Percentiles rank a stretch among this genome's conserved stretches.
These are phyloP conservation scores for Chytridium lagenaria DNA, from an alignment of 371 early-diverging fungal species.

Conservation along the genomic window DNA sequence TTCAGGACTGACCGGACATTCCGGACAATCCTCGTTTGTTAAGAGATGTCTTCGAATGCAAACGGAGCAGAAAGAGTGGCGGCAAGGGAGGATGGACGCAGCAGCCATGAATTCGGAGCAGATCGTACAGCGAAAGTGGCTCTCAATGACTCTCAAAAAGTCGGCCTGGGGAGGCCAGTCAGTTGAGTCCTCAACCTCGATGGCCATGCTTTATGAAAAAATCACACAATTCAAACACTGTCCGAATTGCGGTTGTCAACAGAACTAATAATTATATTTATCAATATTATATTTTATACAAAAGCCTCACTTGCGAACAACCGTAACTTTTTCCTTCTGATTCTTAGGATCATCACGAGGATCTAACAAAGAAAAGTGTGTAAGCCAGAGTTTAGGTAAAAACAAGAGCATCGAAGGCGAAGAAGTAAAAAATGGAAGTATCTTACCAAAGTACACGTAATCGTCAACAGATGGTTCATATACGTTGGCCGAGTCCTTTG, in stretches of 20 bases:
- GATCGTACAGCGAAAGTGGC: conserved; percentile 27
- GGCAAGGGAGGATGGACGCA: conserved; percentile 42
- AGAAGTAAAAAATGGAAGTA: not conserved
- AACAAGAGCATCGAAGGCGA: not conserved
- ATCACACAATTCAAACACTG: not conserved
- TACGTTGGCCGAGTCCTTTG: conserved; percentile 53
- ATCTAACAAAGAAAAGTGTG: not conserved
- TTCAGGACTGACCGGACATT: conserved; percentile 18
- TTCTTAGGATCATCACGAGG: conserved; percentile 17
- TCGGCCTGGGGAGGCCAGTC: conserved; percentile 6
- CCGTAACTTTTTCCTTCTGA: not conserved
- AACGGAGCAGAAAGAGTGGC: conserved; percentile 45
- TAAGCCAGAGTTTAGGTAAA: not conserved
- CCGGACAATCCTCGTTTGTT: conserved; percentile 36
- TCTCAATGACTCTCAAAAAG: conserved; percentile 7
- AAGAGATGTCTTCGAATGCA: conserved; percentile 41
- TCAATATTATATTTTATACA: no score
- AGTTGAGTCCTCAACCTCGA: not conserved
- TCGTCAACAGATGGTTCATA: conserved; percentile 59
- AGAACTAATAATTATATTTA: no score
- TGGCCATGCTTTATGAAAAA: no score
- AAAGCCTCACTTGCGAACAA: not conserved
- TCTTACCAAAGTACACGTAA: conserved; percentile 49
- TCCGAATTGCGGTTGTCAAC: not conserved
- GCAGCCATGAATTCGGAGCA: conserved; percentile 26